Conservation (phyloP, 2,329 filamentous ascomycete species). For the Neoarthrinium moseri region DNA sequence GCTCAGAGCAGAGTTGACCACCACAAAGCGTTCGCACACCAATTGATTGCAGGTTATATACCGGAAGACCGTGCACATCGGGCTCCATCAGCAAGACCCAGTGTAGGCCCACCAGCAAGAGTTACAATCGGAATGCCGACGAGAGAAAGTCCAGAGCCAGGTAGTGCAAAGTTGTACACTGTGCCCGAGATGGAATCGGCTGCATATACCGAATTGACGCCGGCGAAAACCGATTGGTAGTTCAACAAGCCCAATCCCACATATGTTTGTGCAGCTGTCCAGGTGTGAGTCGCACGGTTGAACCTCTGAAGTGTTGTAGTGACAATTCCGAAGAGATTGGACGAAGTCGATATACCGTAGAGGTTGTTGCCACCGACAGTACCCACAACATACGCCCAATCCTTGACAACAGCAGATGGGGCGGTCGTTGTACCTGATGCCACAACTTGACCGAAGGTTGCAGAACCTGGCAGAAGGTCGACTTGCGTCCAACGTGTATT, state of each 20-base stretch:
- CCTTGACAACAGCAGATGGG: not conserved
- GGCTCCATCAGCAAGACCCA: not conserved
- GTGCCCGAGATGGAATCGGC: not conserved
- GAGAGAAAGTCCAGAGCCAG: not conserved
- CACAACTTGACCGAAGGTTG: not conserved
- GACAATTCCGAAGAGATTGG: not conserved
- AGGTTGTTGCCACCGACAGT: not conserved
- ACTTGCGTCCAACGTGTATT: slow-evolving; percentile 1
- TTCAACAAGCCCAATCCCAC: not conserved
- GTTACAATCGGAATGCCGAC: not conserved
- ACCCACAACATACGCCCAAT: not conserved
- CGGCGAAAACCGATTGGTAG: not conserved
- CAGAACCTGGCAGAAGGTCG: not conserved
- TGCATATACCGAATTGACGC: not conserved
- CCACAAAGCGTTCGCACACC: no score
- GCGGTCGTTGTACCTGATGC: not conserved
- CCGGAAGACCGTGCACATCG: no score
- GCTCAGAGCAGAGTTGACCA: no score
- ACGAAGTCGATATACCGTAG: not conserved
- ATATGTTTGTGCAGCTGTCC: not conserved
- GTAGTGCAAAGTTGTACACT: not conserved
- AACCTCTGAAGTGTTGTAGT: not conserved
- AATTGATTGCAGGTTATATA: no score
- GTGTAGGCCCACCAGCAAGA: not conserved
- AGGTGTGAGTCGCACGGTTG: not conserved